phyloP scores from a whole-genome alignment of 371 early-diverging fungal genomes.

The Mortierella sp. region DNA sequence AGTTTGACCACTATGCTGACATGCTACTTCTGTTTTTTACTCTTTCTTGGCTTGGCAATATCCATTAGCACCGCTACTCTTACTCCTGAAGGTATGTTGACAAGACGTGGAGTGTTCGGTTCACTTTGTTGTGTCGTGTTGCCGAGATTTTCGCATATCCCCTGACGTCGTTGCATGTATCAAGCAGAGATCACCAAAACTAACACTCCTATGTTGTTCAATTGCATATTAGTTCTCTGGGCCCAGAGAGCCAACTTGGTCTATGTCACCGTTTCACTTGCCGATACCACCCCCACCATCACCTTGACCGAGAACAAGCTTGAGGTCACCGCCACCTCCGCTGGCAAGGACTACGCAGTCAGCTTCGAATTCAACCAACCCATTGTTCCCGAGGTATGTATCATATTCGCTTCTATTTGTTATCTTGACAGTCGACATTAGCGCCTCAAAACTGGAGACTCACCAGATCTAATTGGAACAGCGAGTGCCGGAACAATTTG shows the following conservation, averaged over 20 bases:
- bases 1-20: neutral
- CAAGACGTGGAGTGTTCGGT: neutral
- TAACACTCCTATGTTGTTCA: neutral
- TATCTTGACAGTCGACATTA: neutral
- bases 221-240: conserved; percentile 87
- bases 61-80: conserved; percentile 26
- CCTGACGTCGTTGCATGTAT: neutral
- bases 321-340: conserved; percentile 71
- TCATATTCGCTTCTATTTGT: neutral
- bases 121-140: neutral
- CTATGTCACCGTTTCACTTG: conserved; percentile 89
- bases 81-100: conserved; percentile 44
- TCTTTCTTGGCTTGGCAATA: neutral
- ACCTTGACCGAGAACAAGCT: conserved; percentile 72
- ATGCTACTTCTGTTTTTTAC: neutral
- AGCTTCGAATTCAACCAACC: conserved; percentile 82
- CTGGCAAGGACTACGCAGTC: conserved; percentile 81
- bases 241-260: conserved; percentile 90
- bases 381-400: conserved; percentile 80
- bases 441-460: too few relatives aligned
- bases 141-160: neutral
- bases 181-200: neutral
- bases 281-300: conserved; percentile 79
- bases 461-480: too few relatives aligned
- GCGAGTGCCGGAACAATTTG: neutral